Conservation (phyloP, 2,329 filamentous ascomycete species). For the Ophiostoma montium region DNA sequence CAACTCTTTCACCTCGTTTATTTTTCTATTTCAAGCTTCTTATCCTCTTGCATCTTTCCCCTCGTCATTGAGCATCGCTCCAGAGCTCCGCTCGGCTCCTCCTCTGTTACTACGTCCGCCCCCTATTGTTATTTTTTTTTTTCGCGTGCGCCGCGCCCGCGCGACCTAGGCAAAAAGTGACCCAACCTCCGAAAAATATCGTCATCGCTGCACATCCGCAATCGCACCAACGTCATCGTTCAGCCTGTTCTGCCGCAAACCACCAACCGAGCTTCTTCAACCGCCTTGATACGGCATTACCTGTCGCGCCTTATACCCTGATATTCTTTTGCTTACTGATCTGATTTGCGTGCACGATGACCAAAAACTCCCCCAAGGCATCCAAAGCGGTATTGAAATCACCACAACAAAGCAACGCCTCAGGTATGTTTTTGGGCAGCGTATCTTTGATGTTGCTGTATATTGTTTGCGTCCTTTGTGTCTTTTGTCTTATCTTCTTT, state of each 20-base stretch:
- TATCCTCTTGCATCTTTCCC: not conserved
- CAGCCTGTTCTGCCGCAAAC: constrained; percentile 12
- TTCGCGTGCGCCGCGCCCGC: not conserved
- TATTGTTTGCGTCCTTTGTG: not conserved
- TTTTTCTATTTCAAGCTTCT: not conserved
- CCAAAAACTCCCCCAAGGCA: constrained; percentile 26
- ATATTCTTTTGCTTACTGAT: not conserved
- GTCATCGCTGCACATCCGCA: constrained; percentile 3
- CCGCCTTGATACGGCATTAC: not conserved
- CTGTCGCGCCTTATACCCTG: not conserved
- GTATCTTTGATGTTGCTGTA: constrained; percentile 2
- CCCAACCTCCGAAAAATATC: constrained; percentile 1
- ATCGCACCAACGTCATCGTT: constrained; percentile 2
- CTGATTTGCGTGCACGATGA: constrained; percentile 26
- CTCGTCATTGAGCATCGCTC: not conserved
- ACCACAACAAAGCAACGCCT: constrained; percentile 30
- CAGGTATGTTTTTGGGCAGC: constrained; percentile 24
- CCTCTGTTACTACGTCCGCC: not conserved
- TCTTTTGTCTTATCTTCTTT: not conserved
- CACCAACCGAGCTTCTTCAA: constrained; percentile 9
- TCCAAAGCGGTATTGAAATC: constrained; percentile 31
- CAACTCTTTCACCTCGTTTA: not conserved
- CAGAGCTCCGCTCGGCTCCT: not conserved
- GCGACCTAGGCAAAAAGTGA: not conserved
- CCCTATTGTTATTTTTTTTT: not conserved